phyloP scores from a whole-genome alignment of 768 basidiomycete genomes.

The Tephrocybe sp. region DNA sequence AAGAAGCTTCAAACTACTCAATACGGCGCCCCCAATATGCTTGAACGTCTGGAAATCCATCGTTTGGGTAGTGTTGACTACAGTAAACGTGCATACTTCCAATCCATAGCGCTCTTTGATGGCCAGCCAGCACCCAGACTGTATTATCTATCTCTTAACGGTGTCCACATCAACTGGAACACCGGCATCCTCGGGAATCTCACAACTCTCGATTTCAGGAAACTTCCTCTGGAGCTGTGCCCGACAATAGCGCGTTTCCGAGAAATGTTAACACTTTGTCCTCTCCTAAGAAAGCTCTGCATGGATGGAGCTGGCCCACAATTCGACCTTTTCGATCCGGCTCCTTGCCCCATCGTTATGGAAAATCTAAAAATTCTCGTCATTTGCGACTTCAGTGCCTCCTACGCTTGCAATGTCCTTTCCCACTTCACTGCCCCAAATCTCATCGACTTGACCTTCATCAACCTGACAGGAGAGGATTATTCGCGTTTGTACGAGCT shows the following conservation, averaged over 20 bases:
- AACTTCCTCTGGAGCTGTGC: slow-evolving; percentile 49
- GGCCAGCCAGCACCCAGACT: slow-evolving; percentile 44
- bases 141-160: slow-evolving; percentile 50
- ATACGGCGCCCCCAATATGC: slow-evolving; percentile 31
- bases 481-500: slow-evolving; percentile 44
- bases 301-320: slow-evolving; percentile 63
- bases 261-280: slow-evolving; percentile 46
- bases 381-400: slow-evolving; percentile 52
- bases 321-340: slow-evolving; percentile 22
- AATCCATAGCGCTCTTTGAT: slow-evolving; percentile 45
- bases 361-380: slow-evolving; percentile 48
- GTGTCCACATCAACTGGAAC: slow-evolving; percentile 61
- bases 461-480: slow-evolving; percentile 49
- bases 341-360: slow-evolving; percentile 39
- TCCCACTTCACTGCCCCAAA: slow-evolving; percentile 54
- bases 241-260: slow-evolving; percentile 52
- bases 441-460: slow-evolving; percentile 54
- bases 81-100: slow-evolving; percentile 28
- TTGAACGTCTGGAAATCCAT: slow-evolving; percentile 69
- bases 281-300: slow-evolving; percentile 50
- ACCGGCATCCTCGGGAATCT: slow-evolving; percentile 48
- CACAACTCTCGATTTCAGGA: slow-evolving; percentile 62
- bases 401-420: slow-evolving; percentile 45
- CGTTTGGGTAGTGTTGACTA: slow-evolving; percentile 48
- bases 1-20: slow-evolving; percentile 42